Evolutionary conservation across 2,329 filamentous ascomycete species (phyloP), one percentile per base, ranked within the genome.

Genomic region (Colletotrichum shisoi): DNA sequence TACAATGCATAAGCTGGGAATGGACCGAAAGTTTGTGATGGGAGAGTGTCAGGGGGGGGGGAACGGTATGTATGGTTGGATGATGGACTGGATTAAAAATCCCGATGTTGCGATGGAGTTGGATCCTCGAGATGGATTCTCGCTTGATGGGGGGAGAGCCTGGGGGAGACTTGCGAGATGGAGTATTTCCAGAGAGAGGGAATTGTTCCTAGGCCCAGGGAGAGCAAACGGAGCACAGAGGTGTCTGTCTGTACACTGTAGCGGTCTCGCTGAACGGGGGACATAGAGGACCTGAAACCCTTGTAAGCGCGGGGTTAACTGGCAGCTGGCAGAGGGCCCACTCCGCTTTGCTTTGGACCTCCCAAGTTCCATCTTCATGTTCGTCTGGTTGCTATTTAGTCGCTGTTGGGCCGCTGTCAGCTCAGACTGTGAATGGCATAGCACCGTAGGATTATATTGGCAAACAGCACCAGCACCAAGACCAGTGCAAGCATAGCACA

Each of bases 1-100:
- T 56, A 64, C 64, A 27, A 48, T 64, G 64, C 64, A 67, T 63
- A 42, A 62, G n/a, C 39, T 39, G 24, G 44, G 17, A 39, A 49
- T 51, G 46, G 40, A 34, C 53, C 45, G 53, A 51, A n/a, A 44
- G 34, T 49, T 17, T n/a, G 44, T 34, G 13, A 52, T 42, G 37
- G 57, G 4, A 39, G 51, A 31, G 27, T n/a, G 17, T 39, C 24
- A 15, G 34, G 12, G 31, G 27, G 49, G 39, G 3, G 3, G 19
- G 3, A 3, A 24, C 2, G 11, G 11, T 39, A 39, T 3, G 8
- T 9, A 24, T 15, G 17, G 15, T 19, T 34, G 19, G 27, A 7
- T 12, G 21, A 24, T 49, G 44, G 21, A 27, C 31, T 39, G 45
- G 34, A 17, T 19, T 12, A n/a, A 49, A 19, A n/a, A 34, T n/a